Evolutionary conservation across 2,329 filamentous ascomycete genomes (phyloP).

Genomic region (Fusarium newnesense): DNA sequence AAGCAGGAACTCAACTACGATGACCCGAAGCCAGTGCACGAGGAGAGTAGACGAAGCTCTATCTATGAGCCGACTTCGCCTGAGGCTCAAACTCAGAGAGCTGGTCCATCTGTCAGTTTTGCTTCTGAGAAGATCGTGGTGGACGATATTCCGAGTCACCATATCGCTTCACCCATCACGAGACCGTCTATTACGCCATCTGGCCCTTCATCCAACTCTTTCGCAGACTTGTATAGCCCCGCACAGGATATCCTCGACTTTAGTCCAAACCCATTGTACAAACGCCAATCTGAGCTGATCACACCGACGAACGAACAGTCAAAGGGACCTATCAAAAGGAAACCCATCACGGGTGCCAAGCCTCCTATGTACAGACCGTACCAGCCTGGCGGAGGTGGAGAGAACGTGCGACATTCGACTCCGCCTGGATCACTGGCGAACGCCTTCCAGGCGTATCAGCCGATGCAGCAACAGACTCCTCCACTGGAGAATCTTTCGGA

Average conservation of each 20-base stretch:
- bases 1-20: slow-evolving; percentile 31
- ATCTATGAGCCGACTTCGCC: not conserved
- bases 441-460: slow-evolving; percentile 18
- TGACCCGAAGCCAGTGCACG: not conserved
- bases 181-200: not conserved
- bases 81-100: not conserved
- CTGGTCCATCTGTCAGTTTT: not conserved
- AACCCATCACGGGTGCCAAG: slow-evolving; percentile 9
- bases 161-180: not conserved
- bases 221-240: slow-evolving; percentile 14
- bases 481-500: not conserved
- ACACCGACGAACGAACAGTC: not conserved
- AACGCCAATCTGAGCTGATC: not conserved
- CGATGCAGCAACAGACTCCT: not conserved
- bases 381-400: not conserved
- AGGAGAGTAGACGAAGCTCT: not conserved
- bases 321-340: slow-evolving; percentile 18
- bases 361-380: slow-evolving; percentile 17
- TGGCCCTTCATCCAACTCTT: not conserved
- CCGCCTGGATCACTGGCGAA: slow-evolving; percentile 1
- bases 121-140: slow-evolving; percentile 4
- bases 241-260: slow-evolving; percentile 17
- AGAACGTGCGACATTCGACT: not conserved
- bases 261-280: not conserved
- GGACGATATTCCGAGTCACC: not conserved